Evolutionary conservation across 495 filamentous ascomycete species (phyloP).

Genomic region (Penicillium taxi): DNA sequence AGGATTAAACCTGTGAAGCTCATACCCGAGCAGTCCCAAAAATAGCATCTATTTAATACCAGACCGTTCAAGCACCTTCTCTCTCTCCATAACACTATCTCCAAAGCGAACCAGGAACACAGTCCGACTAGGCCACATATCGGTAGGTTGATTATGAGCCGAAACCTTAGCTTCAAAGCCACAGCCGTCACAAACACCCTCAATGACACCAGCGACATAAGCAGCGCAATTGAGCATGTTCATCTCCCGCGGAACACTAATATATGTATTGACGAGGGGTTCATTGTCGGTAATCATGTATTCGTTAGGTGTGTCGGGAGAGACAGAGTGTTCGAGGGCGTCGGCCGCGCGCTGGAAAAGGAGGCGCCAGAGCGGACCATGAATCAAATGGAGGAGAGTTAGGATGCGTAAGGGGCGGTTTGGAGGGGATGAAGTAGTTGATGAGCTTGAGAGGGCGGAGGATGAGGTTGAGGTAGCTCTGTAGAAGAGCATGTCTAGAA

Average conservation of each 20-base stretch:
- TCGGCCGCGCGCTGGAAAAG: conserved; percentile 88
- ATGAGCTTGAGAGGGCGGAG: conserved; percentile 79
- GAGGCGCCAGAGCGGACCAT: conserved; percentile 80
- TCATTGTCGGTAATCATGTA: conserved; percentile 99
- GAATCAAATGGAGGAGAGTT: conserved; percentile 88
- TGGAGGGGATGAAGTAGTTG: conserved; percentile 53
- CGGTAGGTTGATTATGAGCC: conserved; percentile 76
- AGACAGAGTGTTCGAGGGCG: conserved; percentile 80
- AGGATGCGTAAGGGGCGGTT: conserved; percentile 81
- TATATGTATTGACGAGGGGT: conserved; percentile 86
- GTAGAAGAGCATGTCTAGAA: conserved; percentile 90
- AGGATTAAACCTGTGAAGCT: not conserved
- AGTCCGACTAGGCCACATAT: conserved; percentile 91
- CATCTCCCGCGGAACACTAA: conserved; percentile 91
- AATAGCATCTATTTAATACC: conserved; percentile 45
- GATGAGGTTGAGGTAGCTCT: conserved; percentile 49
- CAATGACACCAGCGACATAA: conserved; percentile 89
- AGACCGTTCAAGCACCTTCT: conserved; percentile 55
- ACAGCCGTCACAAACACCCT: conserved; percentile 89
- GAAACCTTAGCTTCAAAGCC: conserved; percentile 84
- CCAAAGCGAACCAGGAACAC: conserved; percentile 92
- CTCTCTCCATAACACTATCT: conserved; percentile 80
- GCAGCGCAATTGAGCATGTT: conserved; percentile 92
- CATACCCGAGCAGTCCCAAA: too few relatives aligned
- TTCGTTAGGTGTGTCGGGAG: conserved; percentile 72